A percentile compares a stretch with the other conserved stretches of the same genome.
Conservation (phyloP, 371 early-diverging fungal species). For the Mortierella polycephala region DNA sequence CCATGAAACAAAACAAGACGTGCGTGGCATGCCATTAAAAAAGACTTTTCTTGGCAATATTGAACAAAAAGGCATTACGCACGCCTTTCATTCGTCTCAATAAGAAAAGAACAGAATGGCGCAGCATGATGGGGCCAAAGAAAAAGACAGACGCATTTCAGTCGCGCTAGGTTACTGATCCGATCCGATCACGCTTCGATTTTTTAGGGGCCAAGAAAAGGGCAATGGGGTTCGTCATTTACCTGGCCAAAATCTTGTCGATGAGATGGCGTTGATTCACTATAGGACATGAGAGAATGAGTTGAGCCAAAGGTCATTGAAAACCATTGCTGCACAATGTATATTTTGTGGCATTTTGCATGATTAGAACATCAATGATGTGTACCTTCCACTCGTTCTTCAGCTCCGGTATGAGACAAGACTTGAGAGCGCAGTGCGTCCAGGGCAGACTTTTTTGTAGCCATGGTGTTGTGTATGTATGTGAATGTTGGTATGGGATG, state of each 20-base stretch:
- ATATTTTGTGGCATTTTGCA: background rate
- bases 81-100: too few relatives aligned
- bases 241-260: conserved; percentile 92
- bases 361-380: background rate
- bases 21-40: too few relatives aligned
- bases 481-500: too few relatives aligned
- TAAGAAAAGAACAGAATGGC: too few relatives aligned
- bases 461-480: conserved; percentile 14
- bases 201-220: background rate
- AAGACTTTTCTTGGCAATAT: too few relatives aligned
- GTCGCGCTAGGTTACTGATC: too few relatives aligned
- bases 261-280: conserved; percentile 94
- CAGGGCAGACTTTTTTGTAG: conserved; percentile 45
- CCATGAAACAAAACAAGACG: background rate
- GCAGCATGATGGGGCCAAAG: too few relatives aligned
- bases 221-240: conserved; percentile 30
- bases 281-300: conserved; percentile 18
- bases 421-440: conserved; percentile 57
- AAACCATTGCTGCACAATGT: background rate
- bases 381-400: conserved; percentile 73
- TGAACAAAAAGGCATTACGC: too few relatives aligned
- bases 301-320: background rate
- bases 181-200: too few relatives aligned
- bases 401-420: conserved; percentile 60
- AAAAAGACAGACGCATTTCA: too few relatives aligned